A percentile compares a stretch with the other conserved stretches of the same genome.
These are phyloP conservation scores for Arabis alpina DNA, from an alignment of 345 rosid species.

Conservation along the genomic window DNA sequence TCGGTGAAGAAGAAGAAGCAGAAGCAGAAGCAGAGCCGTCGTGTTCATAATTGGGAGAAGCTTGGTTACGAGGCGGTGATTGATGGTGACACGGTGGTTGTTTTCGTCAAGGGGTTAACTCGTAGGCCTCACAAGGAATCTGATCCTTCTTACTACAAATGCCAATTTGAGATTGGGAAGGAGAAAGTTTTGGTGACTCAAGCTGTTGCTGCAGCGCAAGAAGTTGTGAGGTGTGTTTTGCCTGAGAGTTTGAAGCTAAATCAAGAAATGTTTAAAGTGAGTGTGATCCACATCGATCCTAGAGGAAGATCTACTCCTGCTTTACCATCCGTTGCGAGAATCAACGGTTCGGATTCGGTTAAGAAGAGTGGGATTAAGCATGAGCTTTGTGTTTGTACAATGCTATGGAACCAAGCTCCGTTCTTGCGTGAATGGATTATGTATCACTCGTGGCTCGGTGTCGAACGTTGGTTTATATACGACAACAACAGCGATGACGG, in stretches of 20 bases:
- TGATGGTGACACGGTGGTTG: constrained; percentile 68
- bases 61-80: constrained; percentile 77
- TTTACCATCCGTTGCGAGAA: constrained; percentile 49
- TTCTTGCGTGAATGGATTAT: constrained; percentile 79
- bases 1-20: constrained; percentile 38
- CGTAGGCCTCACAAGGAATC: constrained; percentile 78
- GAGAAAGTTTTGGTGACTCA: constrained; percentile 52
- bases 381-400: constrained; percentile 88
- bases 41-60: constrained; percentile 66
- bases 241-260: constrained; percentile 63
- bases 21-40: constrained; percentile 1
- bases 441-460: constrained; percentile 93
- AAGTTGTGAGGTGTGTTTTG: constrained; percentile 81
- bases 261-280: constrained; percentile 50
- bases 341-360: constrained; percentile 63
- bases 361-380: constrained; percentile 47
- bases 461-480: constrained; percentile 93
- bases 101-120: constrained; percentile 90
- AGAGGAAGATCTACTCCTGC: constrained; percentile 36
- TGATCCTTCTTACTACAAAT: constrained; percentile 64
- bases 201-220: constrained; percentile 87
- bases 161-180: constrained; percentile 63
- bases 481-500: constrained; percentile 92
- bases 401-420: constrained; percentile 95
- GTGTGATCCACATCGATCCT: constrained; percentile 32